A percentile compares a stretch with the other conserved stretches of the same genome.
Evolutionary conservation across 768 basidiomycete genomes (phyloP).

Genomic region (Cystobasidium onofrii): DNA sequence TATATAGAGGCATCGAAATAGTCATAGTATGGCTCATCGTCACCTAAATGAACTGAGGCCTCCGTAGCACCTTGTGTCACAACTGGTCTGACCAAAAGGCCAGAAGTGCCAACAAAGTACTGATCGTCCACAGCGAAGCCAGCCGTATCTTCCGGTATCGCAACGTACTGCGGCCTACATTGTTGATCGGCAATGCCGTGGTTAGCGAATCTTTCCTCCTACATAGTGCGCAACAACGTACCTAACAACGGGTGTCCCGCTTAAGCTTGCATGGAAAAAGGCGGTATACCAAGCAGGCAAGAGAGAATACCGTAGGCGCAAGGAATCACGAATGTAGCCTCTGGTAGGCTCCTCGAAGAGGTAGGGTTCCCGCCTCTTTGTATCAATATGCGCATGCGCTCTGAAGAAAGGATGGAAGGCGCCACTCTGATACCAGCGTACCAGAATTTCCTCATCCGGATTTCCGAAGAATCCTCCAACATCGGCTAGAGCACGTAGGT

Average conservation of each 20-base stretch:
- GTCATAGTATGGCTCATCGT: conserved; percentile 88
- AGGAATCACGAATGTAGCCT: conserved; percentile 64
- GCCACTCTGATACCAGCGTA: conserved; percentile 95
- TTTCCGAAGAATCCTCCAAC: conserved; percentile 99
- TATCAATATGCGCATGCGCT: conserved; percentile 95
- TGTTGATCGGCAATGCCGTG: neutral
- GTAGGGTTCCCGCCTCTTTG: conserved; percentile 93
- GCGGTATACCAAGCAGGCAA: conserved; percentile 96
- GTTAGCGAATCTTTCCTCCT: neutral
- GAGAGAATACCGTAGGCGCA: conserved; percentile 75
- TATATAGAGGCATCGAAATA: conserved; percentile 69
- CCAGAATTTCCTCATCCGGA: conserved; percentile 85
- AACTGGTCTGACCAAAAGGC: conserved; percentile 84
- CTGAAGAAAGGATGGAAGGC: conserved; percentile 95
- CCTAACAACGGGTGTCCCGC: conserved; percentile 70
- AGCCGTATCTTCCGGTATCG: conserved; percentile 76
- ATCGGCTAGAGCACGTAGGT: too few relatives aligned
- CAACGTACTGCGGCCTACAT: conserved; percentile 81
- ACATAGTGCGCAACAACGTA: conserved; percentile 45
- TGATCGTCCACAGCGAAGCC: conserved; percentile 91
- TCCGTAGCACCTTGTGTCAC: conserved; percentile 63
- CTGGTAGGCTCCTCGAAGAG: conserved; percentile 83
- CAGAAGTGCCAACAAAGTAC: conserved; percentile 79
- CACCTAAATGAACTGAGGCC: conserved; percentile 71
- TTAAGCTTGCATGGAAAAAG: conserved; percentile 75